Evolutionary conservation across 257 asterid species (phyloP), one percentile per base, ranked within the genome.

Genomic region (Ophiorrhiza pumila): DNA sequence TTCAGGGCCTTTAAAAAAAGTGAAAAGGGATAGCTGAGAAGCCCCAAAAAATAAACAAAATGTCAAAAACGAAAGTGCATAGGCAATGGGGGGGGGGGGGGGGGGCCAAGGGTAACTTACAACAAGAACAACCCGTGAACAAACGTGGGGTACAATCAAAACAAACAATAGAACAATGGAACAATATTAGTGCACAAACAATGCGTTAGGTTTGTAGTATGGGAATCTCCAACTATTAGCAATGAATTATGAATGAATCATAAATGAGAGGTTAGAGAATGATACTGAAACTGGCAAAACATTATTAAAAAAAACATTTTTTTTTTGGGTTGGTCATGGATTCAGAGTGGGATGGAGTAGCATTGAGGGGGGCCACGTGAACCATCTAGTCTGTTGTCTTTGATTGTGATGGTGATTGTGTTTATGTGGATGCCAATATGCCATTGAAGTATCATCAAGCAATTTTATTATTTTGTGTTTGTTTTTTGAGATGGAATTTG

Each of bases 91-190:
- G 37, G 5, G 52, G 49, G 49, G 49, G 49, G 20, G 2, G 1
- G 6, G 14, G 14, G 55, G n/a, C 55, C 2, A 20, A 7, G 47
- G 18, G 15, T 22, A 3, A 35, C 50, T 11, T 4, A 10, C 18
- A 64, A 23, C 50, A 14, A 43, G 49, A 59, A 37, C 43, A 10
- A 63, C 55, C 57, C 58, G 68, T 35, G 46, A 67, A 34, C 69
- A 57, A 67, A 45, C 69, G 78, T 56, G 61, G 53, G 65, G 47
- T 43, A 56, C 69, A 75, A 75, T 67, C 62, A 45, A 75, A 41
- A 41, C 76, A n/a, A n/a, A n/a, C n/a, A n/a, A n/a, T n/a, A n/a
- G n/a, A n/a, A n/a, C n/a, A 71, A 71, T 7, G 20, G 31, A 50
- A 31, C 7, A 10, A 52, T 60, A n/a, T 68, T 46, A 9, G 32